These are phyloP conservation scores for Cladosporium sp. DNA, from an alignment of 2,329 filamentous ascomycete genomes.

Conservation along the genomic window DNA sequence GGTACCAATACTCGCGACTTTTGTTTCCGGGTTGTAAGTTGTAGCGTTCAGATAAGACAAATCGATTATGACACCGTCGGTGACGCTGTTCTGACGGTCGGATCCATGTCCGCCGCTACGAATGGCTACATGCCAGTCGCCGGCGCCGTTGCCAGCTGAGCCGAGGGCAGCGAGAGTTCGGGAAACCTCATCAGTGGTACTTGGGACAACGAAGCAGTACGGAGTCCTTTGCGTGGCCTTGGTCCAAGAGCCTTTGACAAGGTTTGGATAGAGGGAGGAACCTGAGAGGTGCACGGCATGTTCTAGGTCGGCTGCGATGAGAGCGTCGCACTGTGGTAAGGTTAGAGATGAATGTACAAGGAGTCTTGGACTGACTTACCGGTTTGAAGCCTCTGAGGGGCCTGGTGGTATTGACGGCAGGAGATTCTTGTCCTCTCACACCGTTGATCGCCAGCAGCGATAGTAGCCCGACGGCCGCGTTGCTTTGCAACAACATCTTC, in stretches of 20 bases:
- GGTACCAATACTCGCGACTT: constrained; percentile 17
- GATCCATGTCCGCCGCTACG: constrained; percentile 13
- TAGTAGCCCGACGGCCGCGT: not conserved
- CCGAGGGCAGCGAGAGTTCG: not conserved
- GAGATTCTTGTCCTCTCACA: not conserved
- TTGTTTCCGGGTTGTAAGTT: constrained; percentile 25
- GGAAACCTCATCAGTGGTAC: constrained; percentile 6
- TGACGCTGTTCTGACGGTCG: constrained; percentile 16
- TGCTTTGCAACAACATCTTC: not conserved
- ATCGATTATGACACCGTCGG: constrained; percentile 37
- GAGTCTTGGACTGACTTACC: not conserved
- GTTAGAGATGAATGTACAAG: not conserved
- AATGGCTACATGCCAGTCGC: constrained; percentile 13
- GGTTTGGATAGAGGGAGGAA: not conserved
- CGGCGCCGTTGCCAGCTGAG: constrained; percentile 3
- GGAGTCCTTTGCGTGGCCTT: constrained; percentile 4
- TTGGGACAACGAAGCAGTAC: constrained; percentile 9
- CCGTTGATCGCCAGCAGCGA: not conserved
- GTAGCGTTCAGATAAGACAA: constrained; percentile 37
- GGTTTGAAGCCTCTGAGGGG: not conserved
- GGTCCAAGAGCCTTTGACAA: constrained; percentile 7
- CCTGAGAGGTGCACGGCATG: not conserved
- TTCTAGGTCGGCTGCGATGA: not conserved
- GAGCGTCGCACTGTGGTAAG: not conserved
- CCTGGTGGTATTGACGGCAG: not conserved